Percentiles rank a stretch among this genome's conserved stretches.
Conservation (phyloP, 1,284 basidiomycete genomes). For the Sporisorium scitamineum region DNA sequence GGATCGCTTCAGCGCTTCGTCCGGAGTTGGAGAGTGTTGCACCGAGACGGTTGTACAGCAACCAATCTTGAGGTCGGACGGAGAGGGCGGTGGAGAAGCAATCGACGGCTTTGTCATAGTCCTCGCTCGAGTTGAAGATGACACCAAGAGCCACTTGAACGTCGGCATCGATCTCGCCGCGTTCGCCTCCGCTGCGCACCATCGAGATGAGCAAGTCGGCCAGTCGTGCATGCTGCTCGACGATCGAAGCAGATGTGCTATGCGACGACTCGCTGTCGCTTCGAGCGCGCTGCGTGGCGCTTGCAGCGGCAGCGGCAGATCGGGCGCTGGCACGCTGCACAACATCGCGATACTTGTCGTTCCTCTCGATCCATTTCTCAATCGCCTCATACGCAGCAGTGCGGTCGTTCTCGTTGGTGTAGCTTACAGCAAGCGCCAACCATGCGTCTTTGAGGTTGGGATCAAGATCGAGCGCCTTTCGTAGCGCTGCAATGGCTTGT, state of each 20-base stretch:
- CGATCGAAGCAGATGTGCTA: slow-evolving; percentile 20
- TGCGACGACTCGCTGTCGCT: slow-evolving; percentile 38
- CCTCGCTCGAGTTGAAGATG: slow-evolving; percentile 87
- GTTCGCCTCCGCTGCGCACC: slow-evolving; percentile 57
- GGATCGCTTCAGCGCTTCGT: slow-evolving; percentile 81
- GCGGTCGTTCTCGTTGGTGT: slow-evolving; percentile 90
- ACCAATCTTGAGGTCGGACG: slow-evolving; percentile 90
- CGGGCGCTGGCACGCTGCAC: slow-evolving; percentile 31
- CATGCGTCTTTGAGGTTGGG: slow-evolving; percentile 76
- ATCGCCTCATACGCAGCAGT: slow-evolving; percentile 80
- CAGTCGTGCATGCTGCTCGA: slow-evolving; percentile 64
- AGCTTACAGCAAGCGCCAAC: slow-evolving; percentile 90
- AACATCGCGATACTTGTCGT: slow-evolving; percentile 72
- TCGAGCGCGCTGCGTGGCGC: slow-evolving; percentile 11
- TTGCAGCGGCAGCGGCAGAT: not conserved
- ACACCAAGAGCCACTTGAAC: slow-evolving; percentile 95
- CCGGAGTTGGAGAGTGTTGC: slow-evolving; percentile 93
- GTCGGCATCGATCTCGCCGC: slow-evolving; percentile 77
- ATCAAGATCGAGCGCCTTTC: slow-evolving; percentile 84
- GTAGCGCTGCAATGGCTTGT: slow-evolving; percentile 87
- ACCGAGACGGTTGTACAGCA: slow-evolving; percentile 94
- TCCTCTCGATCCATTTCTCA: slow-evolving; percentile 78
- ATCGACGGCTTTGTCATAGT: slow-evolving; percentile 90
- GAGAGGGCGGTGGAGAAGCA: slow-evolving; percentile 91
- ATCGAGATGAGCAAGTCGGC: slow-evolving; percentile 70